Base-by-base conservation (phyloP, 495 filamentous ascomycete species). In the Articulospora tetracladia region DNA sequence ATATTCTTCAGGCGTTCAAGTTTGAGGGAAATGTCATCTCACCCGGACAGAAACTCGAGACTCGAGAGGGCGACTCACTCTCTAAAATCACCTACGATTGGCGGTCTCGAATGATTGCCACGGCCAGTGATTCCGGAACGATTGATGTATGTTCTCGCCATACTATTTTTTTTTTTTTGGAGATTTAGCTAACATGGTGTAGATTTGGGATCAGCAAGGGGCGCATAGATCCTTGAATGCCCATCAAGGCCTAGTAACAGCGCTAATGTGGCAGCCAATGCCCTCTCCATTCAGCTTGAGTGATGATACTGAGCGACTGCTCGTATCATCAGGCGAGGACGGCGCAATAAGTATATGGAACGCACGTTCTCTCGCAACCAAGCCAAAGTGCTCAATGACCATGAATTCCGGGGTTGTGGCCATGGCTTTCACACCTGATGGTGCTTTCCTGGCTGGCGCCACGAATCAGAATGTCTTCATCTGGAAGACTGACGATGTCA, bases 331-430 rank as follows among this genome's bases (percentile, higher is more conserved):
- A 57, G 79, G 79, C 4, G 79, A 82, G 17, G 88, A 91, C 66
- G 82, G 86, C 34, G 81, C 79, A 32, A 84, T 91, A 57, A 79
- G 81, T 58, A 76, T 91, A 25, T 93, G 88, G 88, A 82, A 86
- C 62, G 79, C 83, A 13, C 71, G 76, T n/a, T 73, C 72, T n/a
- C 41, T 68, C 20, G 81, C 87, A 24, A 72, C 80, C 47, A 83
- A 84, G 39, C 70, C 77, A 0, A 83, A 79, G 61, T 79, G 76
- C 50, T 78, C 77, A 23, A 84, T 87, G 72, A 81, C 78, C 3
- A 83, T 86, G 65, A 75, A 77, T 0, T 72, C 71, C 1, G 80
- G 87, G 0, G 83, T 87, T 39, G 74, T 86, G 36, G 80, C 82
- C 12, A 74, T 89, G 44, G 76, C 84, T 13, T 90, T 91, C 61